Evolutionary conservation across 352 stramenopile genomes (phyloP).

Genomic region (Phytophthora chlamydospora): DNA sequence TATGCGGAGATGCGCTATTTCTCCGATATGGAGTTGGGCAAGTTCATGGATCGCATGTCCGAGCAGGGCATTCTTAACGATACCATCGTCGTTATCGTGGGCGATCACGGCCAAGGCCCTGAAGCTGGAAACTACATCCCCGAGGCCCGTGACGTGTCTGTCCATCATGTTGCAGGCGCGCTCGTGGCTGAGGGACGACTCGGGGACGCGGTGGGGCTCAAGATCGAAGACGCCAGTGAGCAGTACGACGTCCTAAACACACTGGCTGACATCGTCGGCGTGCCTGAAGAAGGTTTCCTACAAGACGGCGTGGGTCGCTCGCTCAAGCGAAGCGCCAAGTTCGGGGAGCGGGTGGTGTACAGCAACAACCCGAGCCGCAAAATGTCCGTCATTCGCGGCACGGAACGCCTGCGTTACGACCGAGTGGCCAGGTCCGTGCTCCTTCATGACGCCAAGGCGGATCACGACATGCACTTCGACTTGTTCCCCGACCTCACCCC

Average conservation of each 20-base stretch:
- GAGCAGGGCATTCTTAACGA: conserved; percentile 52
- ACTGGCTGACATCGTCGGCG: conserved; percentile 39
- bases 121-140: conserved; percentile 40
- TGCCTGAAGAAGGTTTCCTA: conserved; percentile 34
- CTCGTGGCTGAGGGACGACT: conserved; percentile 43
- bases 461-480: conserved; percentile 41
- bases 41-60: conserved; percentile 62
- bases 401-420: conserved; percentile 50
- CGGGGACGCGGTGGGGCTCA: conserved; percentile 23
- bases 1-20: conserved; percentile 63
- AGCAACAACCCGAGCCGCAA: conserved; percentile 57
- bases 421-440: conserved; percentile 23
- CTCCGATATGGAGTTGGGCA: conserved; percentile 48
- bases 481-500: conserved; percentile 29
- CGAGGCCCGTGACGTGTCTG: conserved; percentile 40
- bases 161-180: conserved; percentile 37
- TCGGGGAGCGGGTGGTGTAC: conserved; percentile 41
- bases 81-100: conserved; percentile 58
- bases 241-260: conserved; percentile 54
- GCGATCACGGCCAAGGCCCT: conserved; percentile 54
- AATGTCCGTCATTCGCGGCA: conserved; percentile 40
- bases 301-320: conserved; percentile 43
- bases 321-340: conserved; percentile 43
- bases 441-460: conserved; percentile 37
- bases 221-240: conserved; percentile 33